Evolutionary conservation across 768 basidiomycete genomes (phyloP).

Genomic region (Cystofilobasidium macerans): DNA sequence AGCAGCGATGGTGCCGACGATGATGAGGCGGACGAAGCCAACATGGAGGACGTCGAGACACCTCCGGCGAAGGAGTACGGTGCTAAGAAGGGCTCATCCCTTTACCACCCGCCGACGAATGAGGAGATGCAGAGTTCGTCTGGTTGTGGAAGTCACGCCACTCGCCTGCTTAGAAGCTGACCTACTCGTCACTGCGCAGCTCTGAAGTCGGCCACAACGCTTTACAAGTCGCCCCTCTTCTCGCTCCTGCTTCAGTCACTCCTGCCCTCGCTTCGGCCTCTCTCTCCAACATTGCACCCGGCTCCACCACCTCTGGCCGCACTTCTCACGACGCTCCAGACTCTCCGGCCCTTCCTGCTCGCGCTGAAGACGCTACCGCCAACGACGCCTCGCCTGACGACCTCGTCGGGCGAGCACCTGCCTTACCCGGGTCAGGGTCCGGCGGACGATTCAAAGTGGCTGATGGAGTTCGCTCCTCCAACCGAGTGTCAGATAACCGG

Average conservation of each 20-base stretch:
- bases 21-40: slow-evolving; percentile 23
- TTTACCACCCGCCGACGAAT: slow-evolving; percentile 37
- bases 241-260: slow-evolving; percentile 53
- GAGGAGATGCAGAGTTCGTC: slow-evolving; percentile 47
- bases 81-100: slow-evolving; percentile 28
- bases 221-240: slow-evolving; percentile 69
- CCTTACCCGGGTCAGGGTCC: slow-evolving; percentile 62
- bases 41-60: slow-evolving; percentile 27
- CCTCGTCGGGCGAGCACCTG: slow-evolving; percentile 39
- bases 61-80: slow-evolving; percentile 26
- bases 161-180: slow-evolving; percentile 14
- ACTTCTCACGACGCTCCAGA: slow-evolving; percentile 59
- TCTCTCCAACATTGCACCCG: slow-evolving; percentile 55
- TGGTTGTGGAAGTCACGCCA: background rate
- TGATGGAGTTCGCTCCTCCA: slow-evolving; percentile 67
- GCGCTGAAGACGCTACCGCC: slow-evolving; percentile 49
- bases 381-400: slow-evolving; percentile 39
- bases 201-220: slow-evolving; percentile 40
- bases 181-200: slow-evolving; percentile 7
- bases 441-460: slow-evolving; percentile 75
- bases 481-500: slow-evolving; percentile 66
- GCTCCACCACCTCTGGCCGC: slow-evolving; percentile 55
- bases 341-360: slow-evolving; percentile 56
- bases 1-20: slow-evolving; percentile 20
- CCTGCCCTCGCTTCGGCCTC: slow-evolving; percentile 37